phyloP scores from a whole-genome alignment of 352 stramenopile species.

The Peronospora farinosa region DNA sequence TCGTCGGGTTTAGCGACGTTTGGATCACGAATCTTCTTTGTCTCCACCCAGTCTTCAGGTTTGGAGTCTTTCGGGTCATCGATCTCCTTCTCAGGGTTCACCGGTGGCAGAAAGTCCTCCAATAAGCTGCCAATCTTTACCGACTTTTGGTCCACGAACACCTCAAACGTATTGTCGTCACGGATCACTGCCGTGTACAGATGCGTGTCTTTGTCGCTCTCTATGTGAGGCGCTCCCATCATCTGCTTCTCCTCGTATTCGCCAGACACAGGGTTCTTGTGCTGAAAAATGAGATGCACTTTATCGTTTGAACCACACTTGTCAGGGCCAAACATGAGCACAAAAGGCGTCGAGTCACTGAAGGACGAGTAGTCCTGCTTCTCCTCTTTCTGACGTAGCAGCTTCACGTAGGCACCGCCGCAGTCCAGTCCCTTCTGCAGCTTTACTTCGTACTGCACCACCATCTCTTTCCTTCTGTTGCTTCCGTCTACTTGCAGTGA shows the following conservation, averaged over 20 bases:
- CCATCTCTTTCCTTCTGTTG: constrained; percentile 67
- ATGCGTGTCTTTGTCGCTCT: constrained; percentile 84
- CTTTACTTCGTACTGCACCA: constrained; percentile 94
- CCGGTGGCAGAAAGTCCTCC: constrained; percentile 75
- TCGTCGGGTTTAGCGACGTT: constrained; percentile 84
- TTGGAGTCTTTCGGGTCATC: constrained; percentile 89
- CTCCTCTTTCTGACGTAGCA: constrained; percentile 64
- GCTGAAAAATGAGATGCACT: constrained; percentile 93
- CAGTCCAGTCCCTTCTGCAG: constrained; percentile 87
- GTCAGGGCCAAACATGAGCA: constrained; percentile 95
- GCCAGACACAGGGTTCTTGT: constrained; percentile 89
- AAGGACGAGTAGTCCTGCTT: constrained; percentile 55
- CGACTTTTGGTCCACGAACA: constrained; percentile 87
- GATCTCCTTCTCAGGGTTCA: constrained; percentile 88
- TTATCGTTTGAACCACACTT: constrained; percentile 92
- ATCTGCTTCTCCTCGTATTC: constrained; percentile 94
- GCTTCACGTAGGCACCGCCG: constrained; percentile 91
- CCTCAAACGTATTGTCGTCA: constrained; percentile 88
- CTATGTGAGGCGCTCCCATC: constrained; percentile 61
- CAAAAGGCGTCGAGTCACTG: constrained; percentile 84
- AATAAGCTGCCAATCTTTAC: constrained; percentile 79
- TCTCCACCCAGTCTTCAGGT: constrained; percentile 90
- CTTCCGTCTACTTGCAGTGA: constrained; percentile 65
- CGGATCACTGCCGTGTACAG: constrained; percentile 90
- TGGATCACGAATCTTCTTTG: constrained; percentile 84